Evolutionary conservation across 2,329 filamentous ascomycete species (phyloP).

Genomic region (Aspergillus sergii): DNA sequence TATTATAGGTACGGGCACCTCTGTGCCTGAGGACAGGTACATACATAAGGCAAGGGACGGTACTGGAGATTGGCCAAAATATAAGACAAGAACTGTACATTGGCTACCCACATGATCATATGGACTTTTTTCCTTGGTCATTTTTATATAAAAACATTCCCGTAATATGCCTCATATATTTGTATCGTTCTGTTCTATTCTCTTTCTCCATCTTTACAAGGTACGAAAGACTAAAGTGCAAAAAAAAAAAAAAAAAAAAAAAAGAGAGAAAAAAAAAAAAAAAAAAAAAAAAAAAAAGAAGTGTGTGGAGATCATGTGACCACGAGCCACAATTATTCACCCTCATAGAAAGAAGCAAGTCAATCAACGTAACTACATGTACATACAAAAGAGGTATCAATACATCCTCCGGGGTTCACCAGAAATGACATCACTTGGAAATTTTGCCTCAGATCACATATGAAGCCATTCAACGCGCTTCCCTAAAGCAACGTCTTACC

Average conservation of each 20-base stretch:
- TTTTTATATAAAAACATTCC: not conserved
- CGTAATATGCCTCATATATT: not conserved
- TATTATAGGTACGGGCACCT: not conserved
- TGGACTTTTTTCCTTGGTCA: not conserved
- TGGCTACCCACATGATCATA: not conserved
- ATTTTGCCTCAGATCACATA: too few species aligned
- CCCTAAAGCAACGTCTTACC: not conserved
- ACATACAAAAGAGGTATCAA: not conserved
- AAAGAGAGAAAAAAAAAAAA: too few species aligned
- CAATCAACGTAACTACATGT: not conserved
- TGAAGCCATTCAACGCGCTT: not conserved
- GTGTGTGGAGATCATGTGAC: not conserved
- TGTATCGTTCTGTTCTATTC: not conserved
- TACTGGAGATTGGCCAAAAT: not conserved
- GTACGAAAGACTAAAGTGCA: not conserved
- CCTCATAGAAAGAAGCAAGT: not conserved
- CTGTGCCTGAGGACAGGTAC: slow-evolving; percentile 1
- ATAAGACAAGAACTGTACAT: not conserved
- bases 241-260: not conserved
- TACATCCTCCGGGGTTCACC: not conserved
- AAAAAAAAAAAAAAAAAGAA: too few species aligned
- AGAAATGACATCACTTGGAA: not conserved
- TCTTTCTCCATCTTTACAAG: not conserved
- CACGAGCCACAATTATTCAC: not conserved
- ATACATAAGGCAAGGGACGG: not conserved